A percentile compares a stretch with the other conserved stretches of the same genome.
Evolutionary conservation across 306 rosid species (phyloP).

Genomic region (Glycine latifolia): DNA sequence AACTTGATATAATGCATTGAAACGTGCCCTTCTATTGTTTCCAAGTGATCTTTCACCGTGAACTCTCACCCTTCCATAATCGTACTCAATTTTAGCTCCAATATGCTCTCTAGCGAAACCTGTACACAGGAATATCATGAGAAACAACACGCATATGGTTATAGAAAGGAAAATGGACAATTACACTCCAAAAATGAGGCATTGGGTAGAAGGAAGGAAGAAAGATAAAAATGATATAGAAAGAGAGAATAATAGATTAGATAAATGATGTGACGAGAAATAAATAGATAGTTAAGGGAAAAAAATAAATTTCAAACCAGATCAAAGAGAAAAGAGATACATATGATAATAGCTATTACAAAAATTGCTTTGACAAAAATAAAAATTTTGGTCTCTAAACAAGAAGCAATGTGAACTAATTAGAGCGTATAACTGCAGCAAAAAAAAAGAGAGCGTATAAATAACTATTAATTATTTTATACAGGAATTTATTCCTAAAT

Average conservation of each 20-base stretch:
- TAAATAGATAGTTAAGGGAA: no score
- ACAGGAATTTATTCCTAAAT: no score
- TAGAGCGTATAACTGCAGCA: no score
- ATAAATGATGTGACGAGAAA: neutral
- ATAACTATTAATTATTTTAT: no score
- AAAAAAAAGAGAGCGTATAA: no score
- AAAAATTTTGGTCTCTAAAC: no score
- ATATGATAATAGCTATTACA: no score
- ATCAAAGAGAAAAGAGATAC: no score
- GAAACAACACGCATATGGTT: neutral
- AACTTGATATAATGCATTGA: constrained; percentile 41
- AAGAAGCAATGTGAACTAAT: no score
- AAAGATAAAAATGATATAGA: neutral
- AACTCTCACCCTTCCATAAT: constrained; percentile 42
- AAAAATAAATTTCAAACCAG: no score
- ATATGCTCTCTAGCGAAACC: constrained; percentile 42
- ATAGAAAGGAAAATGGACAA: neutral
- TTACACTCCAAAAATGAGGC: neutral
- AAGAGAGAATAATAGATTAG: neutral
- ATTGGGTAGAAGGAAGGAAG: neutral
- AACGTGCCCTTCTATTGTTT: constrained; percentile 31
- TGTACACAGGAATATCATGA: constrained; percentile 3
- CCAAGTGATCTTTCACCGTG: constrained; percentile 51
- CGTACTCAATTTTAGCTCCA: constrained; percentile 49
- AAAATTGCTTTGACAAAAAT: neutral